Evolutionary conservation across 2,329 filamentous ascomycete species (phyloP), one percentile per base, ranked within the genome.

Genomic region (Celoporthe dispersa): DNA sequence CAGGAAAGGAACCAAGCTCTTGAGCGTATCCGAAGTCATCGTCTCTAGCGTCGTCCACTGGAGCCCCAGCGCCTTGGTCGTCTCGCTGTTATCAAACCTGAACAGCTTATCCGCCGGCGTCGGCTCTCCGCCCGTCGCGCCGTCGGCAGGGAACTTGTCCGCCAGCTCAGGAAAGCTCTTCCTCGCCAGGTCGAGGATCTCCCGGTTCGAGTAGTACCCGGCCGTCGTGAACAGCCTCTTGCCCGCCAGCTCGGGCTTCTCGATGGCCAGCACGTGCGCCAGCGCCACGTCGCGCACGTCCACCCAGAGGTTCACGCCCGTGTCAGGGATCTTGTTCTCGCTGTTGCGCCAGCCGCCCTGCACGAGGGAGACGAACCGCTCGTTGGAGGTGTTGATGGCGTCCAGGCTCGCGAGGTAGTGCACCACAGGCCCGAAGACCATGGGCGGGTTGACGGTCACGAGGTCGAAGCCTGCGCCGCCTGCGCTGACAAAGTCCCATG

Each of bases 31-130:
- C 7, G 85, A 81, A 37, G 91, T 83, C 37, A 83, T 86, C 79
- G 90, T 83, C 78, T 93, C 90, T 44, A 93, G 75, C 4, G 81
- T 78, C 72, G 82, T 88, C 83, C 87, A 93, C 70, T 91, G 80
- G 64, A 92, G 84, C 0, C 88, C 89, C 70, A 93, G 78, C 62
- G 90, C 74, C 75, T 88, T 84, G 35, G 84, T 86, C 1, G 88
- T 88, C 75, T 84, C 84, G 65, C 82, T 83, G 76, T 89, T 91
- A 76, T 92, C 85, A 69, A 84, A 86, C 71, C 80, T 80, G 77
- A 85, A 90, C 59, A 86, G 74, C 72, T 83, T 74, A 3, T 78
- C 79, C 69, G 78, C 77, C 2, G 81, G 76, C 22, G 80, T 76
- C 68, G 80, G 53, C 72, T 81, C 81, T n/a, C 84, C 84, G 16